Conservation (phyloP, 371 early-diverging fungal genomes). For the Mucor plumbeus region DNA sequence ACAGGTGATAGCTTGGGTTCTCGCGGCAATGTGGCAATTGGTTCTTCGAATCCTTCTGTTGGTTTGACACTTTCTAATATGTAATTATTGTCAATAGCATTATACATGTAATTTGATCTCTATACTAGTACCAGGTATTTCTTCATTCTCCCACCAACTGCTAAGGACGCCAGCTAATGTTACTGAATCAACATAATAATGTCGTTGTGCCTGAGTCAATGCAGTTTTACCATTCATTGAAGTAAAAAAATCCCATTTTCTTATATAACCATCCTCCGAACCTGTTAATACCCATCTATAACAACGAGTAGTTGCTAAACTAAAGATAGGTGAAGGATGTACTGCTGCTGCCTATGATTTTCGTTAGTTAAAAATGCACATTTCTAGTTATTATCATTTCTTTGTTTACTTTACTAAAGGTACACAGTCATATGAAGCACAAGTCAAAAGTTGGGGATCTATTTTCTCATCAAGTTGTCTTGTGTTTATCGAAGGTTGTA, state of each 20-base stretch:
- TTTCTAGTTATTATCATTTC: not conserved
- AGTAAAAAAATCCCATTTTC: slow-evolving; percentile 91
- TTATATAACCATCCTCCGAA: slow-evolving; percentile 90
- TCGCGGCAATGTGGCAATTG: slow-evolving; percentile 2
- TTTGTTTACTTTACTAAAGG: slow-evolving; percentile 48
- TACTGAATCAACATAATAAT: slow-evolving; percentile 86
- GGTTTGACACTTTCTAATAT: slow-evolving; percentile 24
- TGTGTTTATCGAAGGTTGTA: slow-evolving; percentile 22
- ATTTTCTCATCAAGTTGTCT: slow-evolving; percentile 40
- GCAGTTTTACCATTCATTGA: slow-evolving; percentile 84
- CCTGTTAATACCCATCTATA: slow-evolving; percentile 95
- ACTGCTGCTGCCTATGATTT: slow-evolving; percentile 66
- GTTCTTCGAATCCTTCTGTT: slow-evolving; percentile 20
- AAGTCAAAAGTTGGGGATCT: slow-evolving; percentile 46
- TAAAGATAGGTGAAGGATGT: slow-evolving; percentile 79
- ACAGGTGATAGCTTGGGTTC: slow-evolving; percentile 85
- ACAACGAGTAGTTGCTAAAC: slow-evolving; percentile 77
- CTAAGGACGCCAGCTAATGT: slow-evolving; percentile 82
- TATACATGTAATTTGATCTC: not conserved
- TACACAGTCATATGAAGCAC: slow-evolving; percentile 61
- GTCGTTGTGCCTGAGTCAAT: slow-evolving; percentile 85
- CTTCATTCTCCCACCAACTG: slow-evolving; percentile 95
- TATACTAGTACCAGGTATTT: slow-evolving; percentile 47
- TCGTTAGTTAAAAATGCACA: not conserved
- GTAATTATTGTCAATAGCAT: not conserved